phyloP scores from a whole-genome alignment of 1,284 basidiomycete species.

The Pyrrhoderma lamaoense region DNA sequence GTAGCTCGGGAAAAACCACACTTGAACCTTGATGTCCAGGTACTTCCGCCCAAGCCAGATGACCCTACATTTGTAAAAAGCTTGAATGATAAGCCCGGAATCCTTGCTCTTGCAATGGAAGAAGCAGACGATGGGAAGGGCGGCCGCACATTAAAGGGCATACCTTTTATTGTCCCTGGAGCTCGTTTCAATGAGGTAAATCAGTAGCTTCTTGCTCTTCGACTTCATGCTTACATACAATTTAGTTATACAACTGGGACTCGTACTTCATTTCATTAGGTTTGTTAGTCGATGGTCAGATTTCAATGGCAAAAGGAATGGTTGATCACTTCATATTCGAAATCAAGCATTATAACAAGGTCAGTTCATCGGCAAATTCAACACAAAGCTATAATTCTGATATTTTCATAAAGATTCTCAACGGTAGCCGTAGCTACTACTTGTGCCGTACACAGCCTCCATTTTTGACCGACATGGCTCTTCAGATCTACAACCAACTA shows the following conservation, averaged over 20 bases:
- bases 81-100: slow-evolving; percentile 88
- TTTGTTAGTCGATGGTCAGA: slow-evolving; percentile 88
- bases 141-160: slow-evolving; percentile 79
- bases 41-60: slow-evolving; percentile 79
- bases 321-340: slow-evolving; percentile 99
- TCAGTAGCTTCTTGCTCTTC: slow-evolving; percentile 1
- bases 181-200: slow-evolving; percentile 94
- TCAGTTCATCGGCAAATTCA: slow-evolving; percentile 31
- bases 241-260: slow-evolving; percentile 84
- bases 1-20: slow-evolving; percentile 82
- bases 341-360: slow-evolving; percentile 94
- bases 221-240: background rate
- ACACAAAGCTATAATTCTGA: slow-evolving; percentile 22
- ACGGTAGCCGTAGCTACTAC: slow-evolving; percentile 82
- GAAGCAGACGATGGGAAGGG: slow-evolving; percentile 77
- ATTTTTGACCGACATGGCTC: slow-evolving; percentile 96
- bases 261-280: slow-evolving; percentile 94
- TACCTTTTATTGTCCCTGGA: slow-evolving; percentile 95
- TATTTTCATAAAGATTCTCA: slow-evolving; percentile 41
- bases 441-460: slow-evolving; percentile 94
- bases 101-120: slow-evolving; percentile 94
- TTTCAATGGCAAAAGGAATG: slow-evolving; percentile 92
- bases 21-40: slow-evolving; percentile 85
- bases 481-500: slow-evolving; percentile 95
- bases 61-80: slow-evolving; percentile 89